Percentiles rank a stretch among this genome's conserved stretches.
These are phyloP conservation scores for Tolypocladium tropicale DNA, from an alignment of 2,329 filamentous ascomycete genomes.

Conservation along the genomic window DNA sequence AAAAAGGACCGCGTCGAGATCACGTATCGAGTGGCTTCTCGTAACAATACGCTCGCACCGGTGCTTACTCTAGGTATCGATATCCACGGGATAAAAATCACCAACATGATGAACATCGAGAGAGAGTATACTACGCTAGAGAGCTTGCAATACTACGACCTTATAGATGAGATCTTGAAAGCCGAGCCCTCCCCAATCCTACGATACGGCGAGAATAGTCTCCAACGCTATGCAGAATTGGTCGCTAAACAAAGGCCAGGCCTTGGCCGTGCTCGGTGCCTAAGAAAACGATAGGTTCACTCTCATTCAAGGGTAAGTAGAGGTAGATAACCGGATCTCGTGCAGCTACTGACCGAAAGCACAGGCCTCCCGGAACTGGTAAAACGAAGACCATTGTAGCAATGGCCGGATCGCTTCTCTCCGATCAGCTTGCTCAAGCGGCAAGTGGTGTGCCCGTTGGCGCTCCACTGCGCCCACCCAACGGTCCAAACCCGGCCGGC, in stretches of 20 bases:
- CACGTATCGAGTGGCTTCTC: conserved; percentile 70
- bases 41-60: conserved; percentile 49
- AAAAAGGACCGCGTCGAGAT: conserved; percentile 79
- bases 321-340: too few species aligned
- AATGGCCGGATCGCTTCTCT: conserved; percentile 75
- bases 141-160: conserved; percentile 88
- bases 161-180: conserved; percentile 83
- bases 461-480: conserved; percentile 16
- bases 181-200: conserved; percentile 86
- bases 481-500: conserved; percentile 9
- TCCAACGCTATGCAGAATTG: conserved; percentile 64
- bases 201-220: conserved; percentile 66
- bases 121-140: conserved; percentile 89
- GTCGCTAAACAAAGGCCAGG: conserved; percentile 77
- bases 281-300: conserved; percentile 96
- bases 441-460: conserved; percentile 21
- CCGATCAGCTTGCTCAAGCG: conserved; percentile 23
- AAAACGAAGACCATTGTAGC: conserved; percentile 98
- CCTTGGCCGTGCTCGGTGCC: conserved; percentile 82
- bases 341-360: conserved; percentile 17
- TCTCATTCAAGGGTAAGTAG: conserved; percentile 70
- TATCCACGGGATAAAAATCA: conserved; percentile 71
- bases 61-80: conserved; percentile 58
- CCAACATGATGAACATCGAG: conserved; percentile 89
- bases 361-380: conserved; percentile 81